Evolutionary conservation across 208 protist genomes (phyloP), one percentile per base, ranked within the genome.

Genomic region (Zelonia costaricensis): DNA sequence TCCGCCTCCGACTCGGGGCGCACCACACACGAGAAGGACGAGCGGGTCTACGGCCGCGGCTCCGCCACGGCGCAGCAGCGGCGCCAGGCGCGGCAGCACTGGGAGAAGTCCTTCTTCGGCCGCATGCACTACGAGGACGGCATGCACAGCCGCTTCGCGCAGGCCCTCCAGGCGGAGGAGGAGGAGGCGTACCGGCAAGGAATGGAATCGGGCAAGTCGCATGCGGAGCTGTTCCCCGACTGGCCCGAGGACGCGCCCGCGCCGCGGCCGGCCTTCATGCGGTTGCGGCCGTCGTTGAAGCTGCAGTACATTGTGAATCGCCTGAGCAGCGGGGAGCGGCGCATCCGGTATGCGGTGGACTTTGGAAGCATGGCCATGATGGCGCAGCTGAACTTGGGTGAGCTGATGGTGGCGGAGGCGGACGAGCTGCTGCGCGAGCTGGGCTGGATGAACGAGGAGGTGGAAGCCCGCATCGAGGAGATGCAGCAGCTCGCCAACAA

Each of bases 81-180:
- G 12, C 81, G 81, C 2, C 59, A 76, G 20, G 67, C 92, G 23
- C 62, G 68, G 5, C 52, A 68, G 54, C 69, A 82, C 33, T 95
- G 90, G 90, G 90, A 93, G 51, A 93, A 91, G 49, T 88, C 90
- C 27, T 95, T 95, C 53, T 91, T 92, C 70, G 84, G 84, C 22
- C 77, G 84, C 20, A 56, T 89, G 59, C 86, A 92, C 65, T 93
- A 79, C 64, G 90, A 95, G 28, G 55, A 78, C 3, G 84, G 86
- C 12, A 95, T 95, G 90, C 90, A 86, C 53, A 78, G 83, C 48
- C 74, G 78, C 5, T 95, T 82, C 47, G 51, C 62, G 4, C 53
- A 70, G 13, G 89, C 86, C 1, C 38, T 86, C 18, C 75, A 75
- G 15, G 62, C 67, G 7, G 84, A 92, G 54, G 82, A 88, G 22